Conservation (phyloP, 2,329 filamentous ascomycete species). For the Penicillium sp. region DNA sequence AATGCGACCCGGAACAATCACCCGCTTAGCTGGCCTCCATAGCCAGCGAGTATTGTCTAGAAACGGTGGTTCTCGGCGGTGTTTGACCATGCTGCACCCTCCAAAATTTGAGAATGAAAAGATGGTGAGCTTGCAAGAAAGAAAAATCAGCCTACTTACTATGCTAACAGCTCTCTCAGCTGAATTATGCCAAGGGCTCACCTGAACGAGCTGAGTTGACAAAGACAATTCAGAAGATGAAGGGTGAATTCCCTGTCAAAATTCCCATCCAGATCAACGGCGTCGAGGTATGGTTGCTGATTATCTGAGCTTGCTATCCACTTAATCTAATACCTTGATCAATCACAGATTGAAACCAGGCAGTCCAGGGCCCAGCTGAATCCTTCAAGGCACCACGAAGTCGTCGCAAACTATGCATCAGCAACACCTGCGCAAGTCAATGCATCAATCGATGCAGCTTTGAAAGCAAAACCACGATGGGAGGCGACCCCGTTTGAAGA, state of each 20-base stretch:
- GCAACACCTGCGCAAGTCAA: constrained; percentile 20
- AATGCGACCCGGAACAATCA: constrained; percentile 15
- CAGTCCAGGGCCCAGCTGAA: constrained; percentile 20
- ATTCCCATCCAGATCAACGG: constrained; percentile 22
- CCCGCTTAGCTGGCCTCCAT: constrained; percentile 7
- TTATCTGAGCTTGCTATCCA: not conserved
- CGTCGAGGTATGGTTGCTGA: constrained; percentile 12
- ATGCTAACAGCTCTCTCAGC: constrained; percentile 2
- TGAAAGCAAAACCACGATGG: constrained; percentile 55
- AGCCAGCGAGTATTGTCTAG: constrained; percentile 1
- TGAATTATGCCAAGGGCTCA: constrained; percentile 22
- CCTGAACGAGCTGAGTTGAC: constrained; percentile 18
- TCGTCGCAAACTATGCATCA: constrained; percentile 26
- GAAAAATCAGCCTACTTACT: not conserved
- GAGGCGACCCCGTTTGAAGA: constrained; percentile 82
- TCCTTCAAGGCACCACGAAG: constrained; percentile 24
- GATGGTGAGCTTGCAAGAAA: constrained; percentile 13
- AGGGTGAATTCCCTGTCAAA: constrained; percentile 18
- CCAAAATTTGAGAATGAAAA: constrained; percentile 31
- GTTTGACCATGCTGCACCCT: constrained; percentile 22
- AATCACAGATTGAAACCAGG: constrained; percentile 17
- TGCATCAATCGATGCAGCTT: constrained; percentile 19
- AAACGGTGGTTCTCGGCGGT: constrained; percentile 9
- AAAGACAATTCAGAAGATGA: constrained; percentile 18
- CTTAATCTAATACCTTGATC: not conserved